These are phyloP conservation scores for Alternaria burnsii DNA, from an alignment of 2,329 filamentous ascomycete genomes.

Conservation along the genomic window DNA sequence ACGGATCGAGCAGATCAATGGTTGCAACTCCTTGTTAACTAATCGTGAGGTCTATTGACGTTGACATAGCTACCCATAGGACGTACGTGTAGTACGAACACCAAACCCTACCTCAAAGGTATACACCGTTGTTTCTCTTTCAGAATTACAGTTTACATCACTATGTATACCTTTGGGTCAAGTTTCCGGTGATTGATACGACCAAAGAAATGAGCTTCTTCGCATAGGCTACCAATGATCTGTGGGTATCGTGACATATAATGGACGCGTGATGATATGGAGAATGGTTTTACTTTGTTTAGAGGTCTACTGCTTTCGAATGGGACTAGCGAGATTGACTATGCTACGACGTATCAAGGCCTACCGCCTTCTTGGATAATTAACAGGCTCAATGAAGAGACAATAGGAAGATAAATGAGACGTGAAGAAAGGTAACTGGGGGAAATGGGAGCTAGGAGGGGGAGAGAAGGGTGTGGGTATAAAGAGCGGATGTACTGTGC, in stretches of 20 bases:
- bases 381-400: constrained; percentile 3
- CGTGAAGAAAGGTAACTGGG: constrained; percentile 4
- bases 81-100: too few species aligned
- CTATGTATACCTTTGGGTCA: neutral
- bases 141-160: neutral
- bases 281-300: constrained; percentile 5
- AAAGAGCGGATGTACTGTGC: constrained; percentile 18
- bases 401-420: constrained; percentile 6
- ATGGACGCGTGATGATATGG: neutral
- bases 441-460: neutral
- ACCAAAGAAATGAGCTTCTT: neutral
- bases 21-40: neutral
- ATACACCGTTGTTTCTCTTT: too few species aligned
- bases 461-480: constrained; percentile 4
- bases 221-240: neutral
- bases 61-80: too few species aligned
- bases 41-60: neutral
- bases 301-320: neutral
- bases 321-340: neutral
- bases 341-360: neutral
- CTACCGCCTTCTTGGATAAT: neutral
- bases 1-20: neutral
- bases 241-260: neutral
- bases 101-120: too few species aligned
- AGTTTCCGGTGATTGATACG: neutral